A percentile compares a stretch with the other conserved stretches of the same genome.
Evolutionary conservation across 2,329 filamentous ascomycete genomes (phyloP).

Genomic region (Orbilia oligospora): DNA sequence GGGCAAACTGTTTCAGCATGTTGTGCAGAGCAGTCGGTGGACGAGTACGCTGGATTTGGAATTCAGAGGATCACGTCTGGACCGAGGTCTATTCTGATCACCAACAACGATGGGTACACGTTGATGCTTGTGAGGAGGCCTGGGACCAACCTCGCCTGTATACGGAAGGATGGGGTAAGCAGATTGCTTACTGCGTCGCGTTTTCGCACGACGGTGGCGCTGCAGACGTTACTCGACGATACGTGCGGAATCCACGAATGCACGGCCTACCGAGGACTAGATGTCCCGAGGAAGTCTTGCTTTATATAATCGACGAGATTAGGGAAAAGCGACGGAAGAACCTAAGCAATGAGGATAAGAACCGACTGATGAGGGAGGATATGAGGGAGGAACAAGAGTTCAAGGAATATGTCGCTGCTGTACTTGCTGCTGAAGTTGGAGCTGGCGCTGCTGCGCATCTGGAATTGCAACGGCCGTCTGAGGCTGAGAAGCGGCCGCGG

Average conservation of each 20-base stretch:
- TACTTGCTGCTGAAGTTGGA: constrained; percentile 72
- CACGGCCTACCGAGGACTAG: constrained; percentile 81
- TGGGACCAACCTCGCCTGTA: constrained; percentile 97
- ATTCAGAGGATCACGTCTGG: constrained; percentile 97
- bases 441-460: constrained; percentile 55
- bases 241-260: constrained; percentile 78
- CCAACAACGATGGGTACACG: constrained; percentile 94
- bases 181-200: constrained; percentile 96
- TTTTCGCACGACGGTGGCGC: constrained; percentile 87
- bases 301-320: constrained; percentile 94
- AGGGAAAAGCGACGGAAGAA: constrained; percentile 85
- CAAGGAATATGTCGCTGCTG: constrained; percentile 79
- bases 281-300: constrained; percentile 88
- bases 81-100: constrained; percentile 97
- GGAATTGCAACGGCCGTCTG: constrained; percentile 46
- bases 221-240: constrained; percentile 77
- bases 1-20: constrained; percentile 99
- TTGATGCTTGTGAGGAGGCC: constrained; percentile 92
- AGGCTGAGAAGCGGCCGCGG: constrained; percentile 62
- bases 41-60: constrained; percentile 97
- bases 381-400: constrained; percentile 81
- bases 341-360: constrained; percentile 87
- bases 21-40: constrained; percentile 92
- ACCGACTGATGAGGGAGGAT: constrained; percentile 85
- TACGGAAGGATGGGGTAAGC: constrained; percentile 94